Conservation (phyloP, 139 green algal species). For the Astrephomene gubernaculifera region DNA sequence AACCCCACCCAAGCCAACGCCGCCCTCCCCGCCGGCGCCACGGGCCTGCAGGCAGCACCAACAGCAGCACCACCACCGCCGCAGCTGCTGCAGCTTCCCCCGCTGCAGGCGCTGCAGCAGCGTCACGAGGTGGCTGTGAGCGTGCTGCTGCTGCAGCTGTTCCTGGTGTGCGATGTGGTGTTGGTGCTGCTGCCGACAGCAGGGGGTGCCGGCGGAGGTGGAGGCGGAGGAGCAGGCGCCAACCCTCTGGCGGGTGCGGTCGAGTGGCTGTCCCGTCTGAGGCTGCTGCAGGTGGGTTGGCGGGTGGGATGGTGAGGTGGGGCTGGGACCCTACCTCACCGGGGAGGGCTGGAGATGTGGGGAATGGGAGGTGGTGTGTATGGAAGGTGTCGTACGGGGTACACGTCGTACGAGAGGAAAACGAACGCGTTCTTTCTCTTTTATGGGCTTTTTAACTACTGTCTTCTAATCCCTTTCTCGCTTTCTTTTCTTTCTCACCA, state of each 20-base stretch:
- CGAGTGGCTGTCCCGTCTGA: slow-evolving; percentile 4
- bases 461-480: too few species aligned
- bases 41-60: background rate
- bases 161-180: slow-evolving; percentile 21
- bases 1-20: background rate
- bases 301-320: too few species aligned
- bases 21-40: background rate
- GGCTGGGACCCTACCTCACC: too few species aligned
- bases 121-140: background rate
- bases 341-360: too few species aligned
- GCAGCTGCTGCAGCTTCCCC: background rate
- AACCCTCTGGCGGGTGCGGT: background rate
- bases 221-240: background rate
- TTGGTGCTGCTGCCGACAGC: slow-evolving; percentile 8
- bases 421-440: too few species aligned
- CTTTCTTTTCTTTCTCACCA: too few species aligned
- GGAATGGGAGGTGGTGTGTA: too few species aligned
- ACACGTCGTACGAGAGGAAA: too few species aligned
- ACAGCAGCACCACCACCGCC: background rate
- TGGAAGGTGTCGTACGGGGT: too few species aligned
- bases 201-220: background rate
- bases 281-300: slow-evolving; percentile 12
- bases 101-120: slow-evolving; percentile 10
- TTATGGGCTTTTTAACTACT: too few species aligned
- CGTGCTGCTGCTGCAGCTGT: slow-evolving; percentile 27